phyloP scores from a whole-genome alignment of 257 asterid species.

The Solanum sitiens region DNA sequence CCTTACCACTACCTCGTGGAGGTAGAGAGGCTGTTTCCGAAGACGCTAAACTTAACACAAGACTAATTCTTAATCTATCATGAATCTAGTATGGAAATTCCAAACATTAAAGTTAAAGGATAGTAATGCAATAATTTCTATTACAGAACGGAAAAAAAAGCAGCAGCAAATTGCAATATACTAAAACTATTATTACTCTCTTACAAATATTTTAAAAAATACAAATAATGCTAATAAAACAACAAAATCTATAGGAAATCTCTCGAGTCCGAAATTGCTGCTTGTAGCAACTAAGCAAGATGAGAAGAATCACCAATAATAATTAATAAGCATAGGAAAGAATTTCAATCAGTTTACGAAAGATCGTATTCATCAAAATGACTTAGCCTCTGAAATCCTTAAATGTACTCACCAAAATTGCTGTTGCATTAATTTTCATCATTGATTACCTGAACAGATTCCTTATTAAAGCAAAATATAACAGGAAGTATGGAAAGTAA shows the following conservation, averaged over 20 bases:
- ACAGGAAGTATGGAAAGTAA: not conserved
- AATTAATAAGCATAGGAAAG: not conserved
- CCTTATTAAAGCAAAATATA: not conserved
- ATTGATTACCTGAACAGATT: not conserved
- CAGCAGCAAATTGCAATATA: not conserved
- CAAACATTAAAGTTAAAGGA: not conserved
- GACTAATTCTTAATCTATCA: not conserved
- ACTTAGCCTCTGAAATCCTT: not conserved
- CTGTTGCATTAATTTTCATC: not conserved
- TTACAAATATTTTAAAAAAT: not conserved
- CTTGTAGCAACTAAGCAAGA: not conserved
- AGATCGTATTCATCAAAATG: not conserved
- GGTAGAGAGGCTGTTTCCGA: not conserved
- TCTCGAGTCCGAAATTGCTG: not conserved
- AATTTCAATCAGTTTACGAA: not conserved
- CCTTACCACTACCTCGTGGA: not conserved
- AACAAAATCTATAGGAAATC: not conserved
- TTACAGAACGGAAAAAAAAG: not conserved
- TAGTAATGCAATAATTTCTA: not conserved
- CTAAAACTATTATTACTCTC: not conserved
- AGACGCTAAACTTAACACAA: not conserved
- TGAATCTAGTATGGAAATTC: not conserved
- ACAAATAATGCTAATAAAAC: not conserved
- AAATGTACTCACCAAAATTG: not conserved
- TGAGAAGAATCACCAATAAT: not conserved